Conservation (phyloP, 305 asterid species). For the Fraxinus baroniana region DNA sequence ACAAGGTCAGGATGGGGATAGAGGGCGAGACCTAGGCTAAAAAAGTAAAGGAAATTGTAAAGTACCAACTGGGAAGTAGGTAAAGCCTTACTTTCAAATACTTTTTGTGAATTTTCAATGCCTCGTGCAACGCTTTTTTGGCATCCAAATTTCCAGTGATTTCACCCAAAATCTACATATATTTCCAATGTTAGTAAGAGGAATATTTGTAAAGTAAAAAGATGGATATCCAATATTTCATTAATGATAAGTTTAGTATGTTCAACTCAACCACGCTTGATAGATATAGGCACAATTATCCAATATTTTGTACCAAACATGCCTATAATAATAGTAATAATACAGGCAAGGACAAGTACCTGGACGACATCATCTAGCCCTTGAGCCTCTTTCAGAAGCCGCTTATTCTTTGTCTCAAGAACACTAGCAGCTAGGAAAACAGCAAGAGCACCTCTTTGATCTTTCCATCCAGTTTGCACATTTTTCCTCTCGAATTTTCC, state of each 20-base stretch:
- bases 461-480: conserved; percentile 67
- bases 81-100: conserved; percentile 72
- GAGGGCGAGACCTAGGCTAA: not conserved
- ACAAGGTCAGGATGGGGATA: not conserved
- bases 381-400: conserved; percentile 77
- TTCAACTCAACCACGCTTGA: not conserved
- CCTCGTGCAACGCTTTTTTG: conserved; percentile 70
- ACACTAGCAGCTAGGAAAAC: conserved; percentile 91
- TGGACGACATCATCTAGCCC: conserved; percentile 88
- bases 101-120: conserved; percentile 76
- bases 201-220: not conserved
- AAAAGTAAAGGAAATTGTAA: not conserved
- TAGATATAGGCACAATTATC: not conserved
- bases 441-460: conserved; percentile 73
- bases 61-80: not conserved
- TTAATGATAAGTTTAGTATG: not conserved
- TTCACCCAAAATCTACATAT: conserved; percentile 73
- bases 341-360: conserved; percentile 38
- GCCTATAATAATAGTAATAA: not conserved
- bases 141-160: conserved; percentile 92
- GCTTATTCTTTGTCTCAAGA: conserved; percentile 80
- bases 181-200: conserved; percentile 15
- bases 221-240: not conserved
- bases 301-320: not conserved
- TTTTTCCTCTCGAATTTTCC: conserved; percentile 85